These are phyloP conservation scores for Candolleomyces eurysporus DNA, from an alignment of 768 basidiomycete genomes.

Conservation along the genomic window DNA sequence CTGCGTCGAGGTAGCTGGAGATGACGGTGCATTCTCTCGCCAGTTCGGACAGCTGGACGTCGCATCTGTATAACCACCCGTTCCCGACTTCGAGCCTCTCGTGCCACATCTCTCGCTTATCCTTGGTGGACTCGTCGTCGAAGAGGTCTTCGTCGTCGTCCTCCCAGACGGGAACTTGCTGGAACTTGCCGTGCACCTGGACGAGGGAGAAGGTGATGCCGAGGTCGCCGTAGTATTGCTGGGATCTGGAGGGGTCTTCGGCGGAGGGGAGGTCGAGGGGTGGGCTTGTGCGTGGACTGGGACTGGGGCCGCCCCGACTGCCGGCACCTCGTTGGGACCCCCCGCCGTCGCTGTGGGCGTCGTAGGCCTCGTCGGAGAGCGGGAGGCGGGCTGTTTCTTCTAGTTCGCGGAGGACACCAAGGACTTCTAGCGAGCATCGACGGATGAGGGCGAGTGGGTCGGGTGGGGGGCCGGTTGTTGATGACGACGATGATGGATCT, in stretches of 20 bases:
- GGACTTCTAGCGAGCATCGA: constrained; percentile 78
- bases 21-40: constrained; percentile 58
- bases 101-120: constrained; percentile 76
- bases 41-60: constrained; percentile 53
- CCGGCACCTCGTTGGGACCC: constrained; percentile 10
- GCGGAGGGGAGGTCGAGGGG: constrained; percentile 34
- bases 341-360: constrained; percentile 70
- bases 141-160: constrained; percentile 52
- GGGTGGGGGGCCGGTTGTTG: constrained; percentile 24
- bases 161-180: constrained; percentile 79
- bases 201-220: constrained; percentile 68
- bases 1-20: constrained; percentile 65
- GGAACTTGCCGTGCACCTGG: constrained; percentile 62
- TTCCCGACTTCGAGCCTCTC: constrained; percentile 76
- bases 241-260: constrained; percentile 35
- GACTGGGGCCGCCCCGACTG: constrained; percentile 28
- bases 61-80: constrained; percentile 79
- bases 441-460: constrained; percentile 73
- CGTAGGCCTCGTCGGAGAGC: constrained; percentile 78
- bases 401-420: constrained; percentile 72
- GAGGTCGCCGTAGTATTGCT: constrained; percentile 39
- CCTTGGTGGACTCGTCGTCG: constrained; percentile 37
- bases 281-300: constrained; percentile 40
- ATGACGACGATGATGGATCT: constrained; percentile 17
- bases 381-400: constrained; percentile 80